phyloP scores from a whole-genome alignment of 2,329 filamentous ascomycete genomes.

The Colletotrichum tofieldiae region DNA sequence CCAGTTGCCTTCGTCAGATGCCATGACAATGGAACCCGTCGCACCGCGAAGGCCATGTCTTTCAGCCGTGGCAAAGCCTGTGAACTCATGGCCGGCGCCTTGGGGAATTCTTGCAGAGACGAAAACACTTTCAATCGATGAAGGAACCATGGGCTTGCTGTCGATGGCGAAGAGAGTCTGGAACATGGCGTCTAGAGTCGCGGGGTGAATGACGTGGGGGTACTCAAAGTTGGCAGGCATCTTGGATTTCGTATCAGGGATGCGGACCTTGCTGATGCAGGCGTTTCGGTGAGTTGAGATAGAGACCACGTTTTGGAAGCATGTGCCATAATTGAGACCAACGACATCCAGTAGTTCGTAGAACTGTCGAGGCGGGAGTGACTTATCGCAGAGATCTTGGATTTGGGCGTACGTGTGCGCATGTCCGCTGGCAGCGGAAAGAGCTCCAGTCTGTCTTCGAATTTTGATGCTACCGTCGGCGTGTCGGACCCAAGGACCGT shows the following conservation, averaged over 20 bases:
- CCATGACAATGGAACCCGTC: conserved; percentile 61
- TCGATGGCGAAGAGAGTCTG: conserved; percentile 66
- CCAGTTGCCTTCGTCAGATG: conserved; percentile 50
- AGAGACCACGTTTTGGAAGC: conserved; percentile 64
- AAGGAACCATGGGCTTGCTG: conserved; percentile 65
- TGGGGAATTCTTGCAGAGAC: conserved; percentile 58
- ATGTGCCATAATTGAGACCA: conserved; percentile 66
- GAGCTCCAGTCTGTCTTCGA: not conserved
- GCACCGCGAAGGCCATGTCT: conserved; percentile 56
- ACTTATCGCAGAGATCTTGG: conserved; percentile 51
- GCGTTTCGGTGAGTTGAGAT: conserved; percentile 52
- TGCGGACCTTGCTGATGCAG: conserved; percentile 57
- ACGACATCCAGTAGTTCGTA: conserved; percentile 67
- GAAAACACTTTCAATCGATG: conserved; percentile 61
- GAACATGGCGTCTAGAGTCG: conserved; percentile 70
- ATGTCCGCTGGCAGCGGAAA: conserved; percentile 14
- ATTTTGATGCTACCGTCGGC: conserved; percentile 45
- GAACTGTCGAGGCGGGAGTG: conserved; percentile 60
- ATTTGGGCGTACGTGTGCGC: conserved; percentile 46
- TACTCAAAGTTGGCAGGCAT: conserved; percentile 71
- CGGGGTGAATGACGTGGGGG: conserved; percentile 70
- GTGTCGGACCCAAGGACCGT: conserved; percentile 45
- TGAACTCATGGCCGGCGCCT: conserved; percentile 54
- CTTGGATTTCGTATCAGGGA: conserved; percentile 65
- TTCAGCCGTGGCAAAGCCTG: conserved; percentile 59